Evolutionary conservation across 2,329 filamentous ascomycete species (phyloP), one percentile per base, ranked within the genome.

Genomic region (Madurella fahalii): DNA sequence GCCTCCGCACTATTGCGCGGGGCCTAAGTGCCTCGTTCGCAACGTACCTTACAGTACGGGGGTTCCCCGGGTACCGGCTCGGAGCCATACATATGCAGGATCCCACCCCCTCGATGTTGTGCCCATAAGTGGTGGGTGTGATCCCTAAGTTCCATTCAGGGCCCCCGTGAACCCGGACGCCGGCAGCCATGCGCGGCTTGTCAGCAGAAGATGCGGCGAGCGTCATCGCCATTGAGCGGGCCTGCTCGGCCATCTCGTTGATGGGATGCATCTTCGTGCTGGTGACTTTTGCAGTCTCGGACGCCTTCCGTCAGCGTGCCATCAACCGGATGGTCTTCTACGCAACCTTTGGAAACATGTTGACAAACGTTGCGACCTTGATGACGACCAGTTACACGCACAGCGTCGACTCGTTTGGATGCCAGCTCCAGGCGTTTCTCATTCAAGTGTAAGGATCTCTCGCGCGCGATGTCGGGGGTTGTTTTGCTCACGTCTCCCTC

Each of bases 251-350:
- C 9, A 70, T 92, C 41, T 93, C 89, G 1, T 69, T 94, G 1
- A 49, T 86, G 2, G 89, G 87, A 56, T 88, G 85, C 41, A 61
- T 85, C 34, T 84, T 92, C 67, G 87, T 91, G 63, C 82, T 93
- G 50, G 64, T 77, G 50, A 91, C 87, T 5, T 94, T 92, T 66
- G 70, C 81, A 20, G 69, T 71, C 16, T 89, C 85, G 15, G 77
- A 76, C 9, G 78, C 79, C 5, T 94, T 94, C 66, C 86, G 87
- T 63, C 92, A 91, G 65, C 87, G 63, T 13, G 60, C 89, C 18
- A 90, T 94, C 72, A 94, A 94, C 66, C 80, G 90, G 16, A 78
- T 95, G 0, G 85, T 94, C 12, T 93, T 94, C 69, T 93, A 87
- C 67, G 89, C 90, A 5, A 88, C 87, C 0, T 87, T 89, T 65